Evolutionary conservation across 2,329 filamentous ascomycete genomes (phyloP).

Genomic region (Fusarium pseudonygamai): DNA sequence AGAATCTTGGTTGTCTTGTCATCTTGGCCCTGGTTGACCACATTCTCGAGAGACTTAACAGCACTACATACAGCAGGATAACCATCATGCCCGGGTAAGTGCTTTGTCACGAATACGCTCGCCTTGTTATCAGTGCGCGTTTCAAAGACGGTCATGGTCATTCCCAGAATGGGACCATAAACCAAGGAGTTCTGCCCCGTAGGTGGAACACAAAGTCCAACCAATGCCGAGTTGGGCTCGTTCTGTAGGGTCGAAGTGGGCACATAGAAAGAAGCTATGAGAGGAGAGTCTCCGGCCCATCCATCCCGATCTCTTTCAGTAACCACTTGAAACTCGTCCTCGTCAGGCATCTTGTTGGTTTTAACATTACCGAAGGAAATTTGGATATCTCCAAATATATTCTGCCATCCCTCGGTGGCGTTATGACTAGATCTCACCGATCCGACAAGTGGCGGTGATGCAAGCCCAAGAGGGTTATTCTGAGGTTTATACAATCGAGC

Average conservation of each 20-base stretch:
- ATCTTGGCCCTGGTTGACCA: constrained; percentile 21
- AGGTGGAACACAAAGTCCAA: constrained; percentile 47
- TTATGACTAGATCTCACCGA: constrained; percentile 41
- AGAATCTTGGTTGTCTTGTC: constrained; percentile 41
- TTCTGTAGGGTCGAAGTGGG: constrained; percentile 48
- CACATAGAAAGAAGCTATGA: constrained; percentile 55
- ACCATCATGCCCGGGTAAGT: constrained; percentile 48
- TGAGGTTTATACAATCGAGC: constrained; percentile 40
- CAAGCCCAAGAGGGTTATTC: constrained; percentile 15
- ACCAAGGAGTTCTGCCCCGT: constrained; percentile 36
- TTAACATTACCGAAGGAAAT: constrained; percentile 52
- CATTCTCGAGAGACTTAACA: constrained; percentile 34
- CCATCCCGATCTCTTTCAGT: constrained; percentile 49
- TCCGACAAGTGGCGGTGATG: constrained; percentile 45
- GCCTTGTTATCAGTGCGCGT: constrained; percentile 43
- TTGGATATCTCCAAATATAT: constrained; percentile 53
- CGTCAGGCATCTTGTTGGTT: constrained; percentile 34
- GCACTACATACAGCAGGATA: constrained; percentile 42
- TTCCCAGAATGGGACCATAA: constrained; percentile 42
- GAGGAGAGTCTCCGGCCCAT: constrained; percentile 50
- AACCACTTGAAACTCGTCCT: constrained; percentile 46
- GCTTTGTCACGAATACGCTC: constrained; percentile 50
- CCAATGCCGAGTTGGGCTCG: constrained; percentile 43
- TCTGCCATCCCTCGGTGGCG: constrained; percentile 44
- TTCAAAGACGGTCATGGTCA: constrained; percentile 46